These are phyloP conservation scores for Cyamopsis tetragonoloba DNA, from an alignment of 306 rosid species.

Conservation along the genomic window DNA sequence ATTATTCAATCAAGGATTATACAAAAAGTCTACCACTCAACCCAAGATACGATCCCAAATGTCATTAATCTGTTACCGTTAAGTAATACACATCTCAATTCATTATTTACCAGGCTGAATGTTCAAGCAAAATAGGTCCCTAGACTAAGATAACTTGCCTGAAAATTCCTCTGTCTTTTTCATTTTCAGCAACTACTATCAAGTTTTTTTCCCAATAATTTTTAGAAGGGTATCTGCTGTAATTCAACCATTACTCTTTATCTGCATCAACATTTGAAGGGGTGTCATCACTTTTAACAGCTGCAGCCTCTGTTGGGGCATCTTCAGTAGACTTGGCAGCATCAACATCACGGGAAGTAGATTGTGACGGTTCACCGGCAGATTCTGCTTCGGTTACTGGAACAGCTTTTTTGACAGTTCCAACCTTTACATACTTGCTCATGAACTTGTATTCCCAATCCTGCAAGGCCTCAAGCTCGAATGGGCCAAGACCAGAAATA, in stretches of 20 bases:
- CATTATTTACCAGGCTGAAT: slow-evolving; percentile 26
- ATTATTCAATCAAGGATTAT: background rate
- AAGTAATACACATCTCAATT: slow-evolving; percentile 19
- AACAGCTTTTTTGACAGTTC: slow-evolving; percentile 50
- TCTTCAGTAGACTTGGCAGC: slow-evolving; percentile 45
- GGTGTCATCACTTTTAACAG: slow-evolving; percentile 52
- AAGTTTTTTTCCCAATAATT: background rate
- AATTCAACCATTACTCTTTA: slow-evolving; percentile 27
- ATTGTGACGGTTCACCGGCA: slow-evolving; percentile 41
- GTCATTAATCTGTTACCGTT: slow-evolving; percentile 3
- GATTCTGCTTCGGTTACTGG: slow-evolving; percentile 48
- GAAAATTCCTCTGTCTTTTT: slow-evolving; percentile 16
- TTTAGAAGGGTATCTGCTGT: background rate
- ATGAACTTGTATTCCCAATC: slow-evolving; percentile 95
- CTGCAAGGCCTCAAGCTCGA: slow-evolving; percentile 75
- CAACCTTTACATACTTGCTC: slow-evolving; percentile 88
- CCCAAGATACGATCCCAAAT: background rate
- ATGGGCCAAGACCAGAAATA: slow-evolving; percentile 76
- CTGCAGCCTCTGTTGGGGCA: slow-evolving; percentile 36
- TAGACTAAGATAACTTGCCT: slow-evolving; percentile 16
- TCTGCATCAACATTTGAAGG: slow-evolving; percentile 39
- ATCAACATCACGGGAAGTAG: slow-evolving; percentile 33
- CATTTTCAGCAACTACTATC: slow-evolving; percentile 8
- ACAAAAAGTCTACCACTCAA: background rate
- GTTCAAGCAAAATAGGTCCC: slow-evolving; percentile 24